Conservation (phyloP, 2,329 filamentous ascomycete species). For the Diaporthe sp. region DNA sequence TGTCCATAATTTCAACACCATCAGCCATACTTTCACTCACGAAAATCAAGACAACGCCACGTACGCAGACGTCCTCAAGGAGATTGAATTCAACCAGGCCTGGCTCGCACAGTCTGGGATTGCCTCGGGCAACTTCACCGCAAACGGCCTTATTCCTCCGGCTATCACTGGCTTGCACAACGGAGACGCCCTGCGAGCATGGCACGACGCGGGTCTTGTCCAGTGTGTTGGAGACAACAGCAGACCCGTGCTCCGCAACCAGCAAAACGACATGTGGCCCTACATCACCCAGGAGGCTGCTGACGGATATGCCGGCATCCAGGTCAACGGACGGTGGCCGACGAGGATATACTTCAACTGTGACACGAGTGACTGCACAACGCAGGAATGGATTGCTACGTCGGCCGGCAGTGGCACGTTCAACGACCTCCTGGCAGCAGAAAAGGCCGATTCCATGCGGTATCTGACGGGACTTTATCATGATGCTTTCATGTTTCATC, state of each 20-base stretch:
- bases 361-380: not conserved
- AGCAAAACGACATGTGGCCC: conserved; percentile 26
- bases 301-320: not conserved
- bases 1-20: conserved; percentile 9
- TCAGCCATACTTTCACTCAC: conserved; percentile 27
- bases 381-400: conserved; percentile 22
- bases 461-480: conserved; percentile 10
- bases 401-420: conserved; percentile 6
- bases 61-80: conserved; percentile 22
- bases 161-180: conserved; percentile 23
- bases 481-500: conserved; percentile 19
- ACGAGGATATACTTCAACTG: conserved; percentile 29
- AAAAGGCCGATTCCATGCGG: conserved; percentile 13
- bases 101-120: conserved; percentile 9
- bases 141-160: conserved; percentile 12
- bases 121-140: not conserved
- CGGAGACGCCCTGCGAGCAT: conserved; percentile 22
- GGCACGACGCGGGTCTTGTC: conserved; percentile 18
- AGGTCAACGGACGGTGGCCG: conserved; percentile 12
- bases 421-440: conserved; percentile 17
- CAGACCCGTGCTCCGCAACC: conserved; percentile 19
- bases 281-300: conserved; percentile 3
- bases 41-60: conserved; percentile 22
- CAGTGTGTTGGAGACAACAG: conserved; percentile 26
- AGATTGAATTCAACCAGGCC: conserved; percentile 1